Evolutionary conservation across 1,284 basidiomycete genomes (phyloP), one percentile per base, ranked within the genome.

Genomic region (Puccinia polysora): DNA sequence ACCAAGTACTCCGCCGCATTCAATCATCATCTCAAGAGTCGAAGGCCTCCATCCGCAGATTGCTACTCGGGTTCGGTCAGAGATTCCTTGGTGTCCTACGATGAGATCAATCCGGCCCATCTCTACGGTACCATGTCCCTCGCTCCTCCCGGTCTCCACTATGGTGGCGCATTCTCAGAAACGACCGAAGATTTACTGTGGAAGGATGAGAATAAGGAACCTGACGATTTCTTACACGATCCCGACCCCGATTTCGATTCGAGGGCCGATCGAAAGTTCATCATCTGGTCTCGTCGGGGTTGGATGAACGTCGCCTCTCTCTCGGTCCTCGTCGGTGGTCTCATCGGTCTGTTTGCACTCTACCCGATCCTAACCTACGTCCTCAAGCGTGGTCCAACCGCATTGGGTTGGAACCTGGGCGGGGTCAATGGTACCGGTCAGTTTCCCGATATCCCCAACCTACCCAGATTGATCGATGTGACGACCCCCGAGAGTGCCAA

Each of bases 401-500:
- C 45, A 0, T 23, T 70, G 1, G 67, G 67, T n/a, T 70, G 67
- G 67, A 70, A 70, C 49, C 34, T 70, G 32, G 67, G 67, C 23
- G 67, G 67, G 1, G 25, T 70, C 45, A 70, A 70, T 30, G 74
- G 68, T 7, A 75, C 82, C 0, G 83, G 83, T 12, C 83, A 84
- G 74, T 77, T 83, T 8, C 82, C 83, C 6, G 77, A 78, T 23
- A 78, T 82, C 18, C 74, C 77, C 12, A 80, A 78, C 6, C 40
- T 52, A n/a, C 58, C 65, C 52, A 74, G 77, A 15, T 76, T 83
- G 7, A 84, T 93, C 74, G 91, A 94, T 78, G 65, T 78, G 2
- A 86, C 87, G 38, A 93, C 89, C 0, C 88, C 88, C 2, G 73
- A 79, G 20, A 81, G 82, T 32, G 89, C 82, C 6, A 79, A 79